Percentiles rank a stretch among this genome's conserved stretches.
Conservation (phyloP, 2,329 filamentous ascomycete genomes). For the Xylaria sp. region DNA sequence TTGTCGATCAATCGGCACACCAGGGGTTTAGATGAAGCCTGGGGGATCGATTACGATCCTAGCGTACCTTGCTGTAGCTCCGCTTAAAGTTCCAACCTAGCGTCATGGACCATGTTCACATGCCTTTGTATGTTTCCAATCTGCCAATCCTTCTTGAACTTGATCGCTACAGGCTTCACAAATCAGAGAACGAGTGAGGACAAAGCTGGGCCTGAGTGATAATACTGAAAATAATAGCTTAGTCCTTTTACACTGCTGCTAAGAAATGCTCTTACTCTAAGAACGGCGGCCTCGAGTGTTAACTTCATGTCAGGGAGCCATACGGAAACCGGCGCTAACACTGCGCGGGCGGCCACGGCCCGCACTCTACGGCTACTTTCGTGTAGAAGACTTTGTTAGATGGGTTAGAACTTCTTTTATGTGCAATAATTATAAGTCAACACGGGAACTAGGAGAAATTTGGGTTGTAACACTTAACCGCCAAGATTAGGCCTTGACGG, state of each 20-base stretch:
- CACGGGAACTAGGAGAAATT: not conserved
- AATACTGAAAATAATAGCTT: no score
- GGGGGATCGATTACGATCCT: not conserved
- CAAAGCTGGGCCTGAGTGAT: no score
- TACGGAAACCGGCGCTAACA: not conserved
- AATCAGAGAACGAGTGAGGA: no score
- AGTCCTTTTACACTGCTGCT: no score
- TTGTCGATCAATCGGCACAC: not conserved
- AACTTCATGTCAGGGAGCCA: not conserved
- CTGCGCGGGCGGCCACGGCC: not conserved
- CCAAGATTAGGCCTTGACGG: not conserved
- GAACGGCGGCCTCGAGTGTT: not conserved
- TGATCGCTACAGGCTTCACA: no score
- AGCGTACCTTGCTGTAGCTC: constrained; percentile 5
- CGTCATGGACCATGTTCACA: constrained; percentile 4
- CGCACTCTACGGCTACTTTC: constrained; percentile 3
- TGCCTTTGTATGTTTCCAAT: not conserved
- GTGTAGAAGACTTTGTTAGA: not conserved
- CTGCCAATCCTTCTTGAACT: no score
- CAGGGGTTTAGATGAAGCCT: not conserved
- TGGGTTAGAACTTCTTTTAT: not conserved
- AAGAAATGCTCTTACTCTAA: no score
- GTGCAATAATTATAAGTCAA: constrained; percentile 4
- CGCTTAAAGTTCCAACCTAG: not conserved
- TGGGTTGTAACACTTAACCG: not conserved